Evolutionary conservation across 345 rosid species (phyloP), one percentile per base, ranked within the genome.

Genomic region (Nasturtium officinale): DNA sequence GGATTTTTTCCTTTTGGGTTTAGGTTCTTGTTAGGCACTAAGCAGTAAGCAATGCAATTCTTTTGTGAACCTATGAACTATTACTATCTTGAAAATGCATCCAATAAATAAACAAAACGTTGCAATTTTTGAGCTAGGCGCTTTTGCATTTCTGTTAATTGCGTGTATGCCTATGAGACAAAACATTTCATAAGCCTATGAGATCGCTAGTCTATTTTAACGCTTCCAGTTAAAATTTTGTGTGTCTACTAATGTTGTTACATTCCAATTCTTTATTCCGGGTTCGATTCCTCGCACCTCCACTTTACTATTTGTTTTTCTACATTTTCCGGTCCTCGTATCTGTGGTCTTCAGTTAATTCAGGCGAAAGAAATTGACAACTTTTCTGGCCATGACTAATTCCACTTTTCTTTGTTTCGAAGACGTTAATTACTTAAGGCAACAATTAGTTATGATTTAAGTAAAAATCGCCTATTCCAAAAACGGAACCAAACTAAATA

Each of bases 281-380:
- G 70, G 70, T 65, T 65, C 70, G 70, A 65, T 65, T 65, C 70
- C 59, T 47, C 47, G 59, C 70, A 66, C 18, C 50, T 66, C 71
- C 60, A 66, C 0, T 5, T 6, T 23, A 23, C 2, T 23, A 23
- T 23, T 23, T 23, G 25, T 58, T 53, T 38, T 26, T 61, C 40
- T 30, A 25, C 17, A 37, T 38, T 4, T 61, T 51, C 45, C 17
- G 11, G 20, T 61, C 50, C 12, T 48, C 35, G 46, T 50, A 13
- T 47, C 11, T 12, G 28, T 33, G 16, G 42, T 28, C 15, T 28
- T 73, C 65, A 64, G 76, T 62, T 72, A 10, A 28, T 72, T 72
- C 45, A 61, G 69, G 76, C 76, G 62, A 42, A 72, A 62, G 62
- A 48, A 10, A 71, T 7, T 60, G 51, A 51, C 1, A 30, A n/a